phyloP scores from a whole-genome alignment of 306 rosid species.

The Herpetospermum pedunculosum region DNA sequence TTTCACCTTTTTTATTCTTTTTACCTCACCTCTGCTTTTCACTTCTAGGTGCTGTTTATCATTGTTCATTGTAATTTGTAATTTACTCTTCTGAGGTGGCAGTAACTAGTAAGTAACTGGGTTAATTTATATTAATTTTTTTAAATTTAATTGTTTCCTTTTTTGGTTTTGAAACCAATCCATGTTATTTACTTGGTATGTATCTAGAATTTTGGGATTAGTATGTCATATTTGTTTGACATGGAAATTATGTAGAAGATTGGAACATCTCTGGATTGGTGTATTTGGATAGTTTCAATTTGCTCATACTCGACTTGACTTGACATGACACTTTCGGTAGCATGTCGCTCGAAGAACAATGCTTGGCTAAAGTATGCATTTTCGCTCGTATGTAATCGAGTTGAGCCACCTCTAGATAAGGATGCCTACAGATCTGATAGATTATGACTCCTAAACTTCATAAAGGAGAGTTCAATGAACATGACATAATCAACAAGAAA shows the following conservation, averaged over 20 bases:
- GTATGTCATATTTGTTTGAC: neutral
- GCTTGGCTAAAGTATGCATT: neutral
- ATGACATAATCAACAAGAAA: neutral
- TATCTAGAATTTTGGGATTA: neutral
- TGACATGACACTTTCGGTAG: neutral
- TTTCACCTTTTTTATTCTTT: neutral
- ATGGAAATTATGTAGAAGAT: neutral
- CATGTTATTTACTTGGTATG: neutral
- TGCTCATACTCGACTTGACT: neutral
- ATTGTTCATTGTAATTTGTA: slow-evolving; percentile 1
- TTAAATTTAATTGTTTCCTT: neutral
- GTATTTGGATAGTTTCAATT: neutral
- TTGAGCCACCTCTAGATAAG: neutral
- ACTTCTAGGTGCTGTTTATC: neutral
- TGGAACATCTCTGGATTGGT: neutral
- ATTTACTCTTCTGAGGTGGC: neutral
- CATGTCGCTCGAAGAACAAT: neutral
- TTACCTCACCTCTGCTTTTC: neutral
- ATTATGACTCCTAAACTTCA: too few species aligned
- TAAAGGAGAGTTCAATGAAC: neutral
- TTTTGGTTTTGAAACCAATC: neutral
- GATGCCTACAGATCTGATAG: too few species aligned
- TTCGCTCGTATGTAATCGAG: neutral
- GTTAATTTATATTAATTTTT: neutral
- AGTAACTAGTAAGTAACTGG: neutral